Conservation (phyloP, 768 basidiomycete genomes). For the Hemileccinum rubropunctum region DNA sequence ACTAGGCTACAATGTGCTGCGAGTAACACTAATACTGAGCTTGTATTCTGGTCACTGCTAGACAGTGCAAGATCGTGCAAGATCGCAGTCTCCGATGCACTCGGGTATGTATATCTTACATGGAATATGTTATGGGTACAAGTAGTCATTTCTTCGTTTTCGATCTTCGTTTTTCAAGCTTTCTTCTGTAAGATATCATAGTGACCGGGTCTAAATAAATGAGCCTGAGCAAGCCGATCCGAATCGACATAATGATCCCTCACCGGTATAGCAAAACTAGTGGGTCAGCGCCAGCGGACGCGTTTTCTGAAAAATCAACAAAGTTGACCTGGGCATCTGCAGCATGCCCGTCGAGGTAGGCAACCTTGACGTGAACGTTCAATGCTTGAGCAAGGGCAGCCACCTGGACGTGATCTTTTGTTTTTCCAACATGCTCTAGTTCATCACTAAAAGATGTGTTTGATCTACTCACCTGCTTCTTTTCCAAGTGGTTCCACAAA, state of each 20-base stretch:
- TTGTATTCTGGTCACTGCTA: neutral
- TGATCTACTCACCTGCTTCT: constrained; percentile 59
- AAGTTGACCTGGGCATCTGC: constrained; percentile 56
- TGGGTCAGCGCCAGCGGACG: constrained; percentile 44
- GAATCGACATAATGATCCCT: constrained; percentile 16
- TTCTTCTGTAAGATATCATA: constrained; percentile 62
- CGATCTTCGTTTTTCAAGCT: constrained; percentile 1
- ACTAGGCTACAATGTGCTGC: no score
- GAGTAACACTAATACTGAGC: neutral
- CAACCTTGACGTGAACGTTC: constrained; percentile 64
- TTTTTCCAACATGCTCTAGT: neutral
- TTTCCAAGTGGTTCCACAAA: constrained; percentile 77
- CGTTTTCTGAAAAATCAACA: constrained; percentile 56
- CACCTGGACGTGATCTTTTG: constrained; percentile 77
- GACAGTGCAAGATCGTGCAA: neutral
- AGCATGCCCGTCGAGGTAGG: constrained; percentile 74
- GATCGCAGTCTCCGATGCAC: neutral
- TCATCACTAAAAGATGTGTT: neutral
- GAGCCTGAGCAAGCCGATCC: neutral
- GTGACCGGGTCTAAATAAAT: constrained; percentile 68
- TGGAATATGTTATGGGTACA: constrained; percentile 5
- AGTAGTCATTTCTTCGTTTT: neutral
- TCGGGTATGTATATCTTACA: constrained; percentile 13
- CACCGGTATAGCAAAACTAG: constrained; percentile 76
- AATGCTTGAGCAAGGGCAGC: constrained; percentile 71